Percentiles rank a stretch among this genome's conserved stretches.
phyloP scores from a whole-genome alignment of 768 basidiomycete species.

The Clavaria fumosa region DNA sequence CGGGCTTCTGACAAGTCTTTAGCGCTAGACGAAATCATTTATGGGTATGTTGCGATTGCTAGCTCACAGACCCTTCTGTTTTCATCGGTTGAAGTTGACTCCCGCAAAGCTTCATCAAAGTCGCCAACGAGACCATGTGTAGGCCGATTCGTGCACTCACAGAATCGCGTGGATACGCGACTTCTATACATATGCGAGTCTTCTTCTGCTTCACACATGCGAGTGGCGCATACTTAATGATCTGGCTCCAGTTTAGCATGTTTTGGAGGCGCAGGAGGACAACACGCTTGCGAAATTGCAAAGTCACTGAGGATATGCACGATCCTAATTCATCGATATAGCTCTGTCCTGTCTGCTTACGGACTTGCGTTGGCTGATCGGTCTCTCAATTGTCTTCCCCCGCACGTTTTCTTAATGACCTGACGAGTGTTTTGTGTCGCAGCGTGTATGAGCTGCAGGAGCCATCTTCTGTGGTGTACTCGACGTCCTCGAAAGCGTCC shows the following conservation, averaged over 20 bases:
- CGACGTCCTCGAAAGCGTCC: conserved; percentile 33
- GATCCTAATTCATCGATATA: conserved; percentile 80
- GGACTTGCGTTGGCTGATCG: conserved; percentile 83
- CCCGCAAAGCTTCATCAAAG: conserved; percentile 66
- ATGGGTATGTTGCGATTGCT: conserved; percentile 60
- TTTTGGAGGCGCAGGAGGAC: conserved; percentile 84
- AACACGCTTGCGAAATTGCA: conserved; percentile 90
- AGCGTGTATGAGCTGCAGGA: conserved; percentile 84
- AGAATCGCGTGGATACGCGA: conserved; percentile 77
- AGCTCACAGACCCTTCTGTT: background rate
- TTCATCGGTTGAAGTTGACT: background rate
- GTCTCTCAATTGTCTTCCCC: conserved; percentile 13
- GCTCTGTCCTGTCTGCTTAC: conserved; percentile 86
- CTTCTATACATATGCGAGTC: conserved; percentile 49
- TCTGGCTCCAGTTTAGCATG: conserved; percentile 46
- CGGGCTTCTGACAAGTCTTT: conserved; percentile 36
- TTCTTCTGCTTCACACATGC: conserved; percentile 1
- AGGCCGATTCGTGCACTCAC: conserved; percentile 84
- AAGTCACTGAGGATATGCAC: conserved; percentile 73
- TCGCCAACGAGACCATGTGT: conserved; percentile 95
- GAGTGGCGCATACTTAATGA: conserved; percentile 1
- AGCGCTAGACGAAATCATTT: conserved; percentile 71
- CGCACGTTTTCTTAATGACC: too few species aligned
- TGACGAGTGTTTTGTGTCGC: background rate
- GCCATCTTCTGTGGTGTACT: conserved; percentile 72